These are phyloP conservation scores for Coniochaeta ligniaria DNA, from an alignment of 2,329 filamentous ascomycete species.

Conservation along the genomic window DNA sequence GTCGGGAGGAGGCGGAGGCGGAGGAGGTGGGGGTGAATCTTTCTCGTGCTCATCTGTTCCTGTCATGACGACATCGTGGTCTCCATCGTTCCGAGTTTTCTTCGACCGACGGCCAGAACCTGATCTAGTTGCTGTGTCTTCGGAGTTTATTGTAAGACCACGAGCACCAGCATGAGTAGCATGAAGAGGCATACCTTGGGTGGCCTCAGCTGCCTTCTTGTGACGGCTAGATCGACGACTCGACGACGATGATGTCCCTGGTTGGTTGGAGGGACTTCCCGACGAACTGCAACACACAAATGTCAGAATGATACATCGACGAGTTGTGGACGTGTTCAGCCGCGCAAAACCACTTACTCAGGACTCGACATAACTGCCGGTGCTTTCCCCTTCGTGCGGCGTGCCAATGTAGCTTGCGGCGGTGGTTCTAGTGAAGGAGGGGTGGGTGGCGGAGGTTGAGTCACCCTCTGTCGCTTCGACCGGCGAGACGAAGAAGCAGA, in stretches of 20 bases:
- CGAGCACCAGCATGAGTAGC: background rate
- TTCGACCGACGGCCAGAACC: conserved; percentile 40
- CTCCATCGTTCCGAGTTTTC: conserved; percentile 42
- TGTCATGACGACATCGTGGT: conserved; percentile 65
- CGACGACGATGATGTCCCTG: conserved; percentile 55
- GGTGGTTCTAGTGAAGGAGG: conserved; percentile 21
- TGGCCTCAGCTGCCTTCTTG: conserved; percentile 53
- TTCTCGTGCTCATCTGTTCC: conserved; percentile 53
- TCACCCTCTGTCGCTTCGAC: conserved; percentile 65
- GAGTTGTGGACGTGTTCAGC: conserved; percentile 1
- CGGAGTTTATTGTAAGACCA: conserved; percentile 10
- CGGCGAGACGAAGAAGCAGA: conserved; percentile 42
- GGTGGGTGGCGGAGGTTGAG: conserved; percentile 34
- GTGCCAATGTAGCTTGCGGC: conserved; percentile 30
- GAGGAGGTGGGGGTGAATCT: conserved; percentile 31
- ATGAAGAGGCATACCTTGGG: conserved; percentile 26
- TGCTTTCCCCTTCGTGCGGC: conserved; percentile 55
- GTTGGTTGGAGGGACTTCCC: conserved; percentile 56
- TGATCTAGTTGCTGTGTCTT: conserved; percentile 25
- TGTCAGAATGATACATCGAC: background rate
- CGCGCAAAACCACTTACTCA: conserved; percentile 43
- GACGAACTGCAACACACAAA: conserved; percentile 6
- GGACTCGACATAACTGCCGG: conserved; percentile 64
- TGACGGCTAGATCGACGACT: conserved; percentile 66
- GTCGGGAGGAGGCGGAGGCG: conserved; percentile 32